Conservation (phyloP, 352 stramenopile species). For the Phytopythium delawarense region DNA sequence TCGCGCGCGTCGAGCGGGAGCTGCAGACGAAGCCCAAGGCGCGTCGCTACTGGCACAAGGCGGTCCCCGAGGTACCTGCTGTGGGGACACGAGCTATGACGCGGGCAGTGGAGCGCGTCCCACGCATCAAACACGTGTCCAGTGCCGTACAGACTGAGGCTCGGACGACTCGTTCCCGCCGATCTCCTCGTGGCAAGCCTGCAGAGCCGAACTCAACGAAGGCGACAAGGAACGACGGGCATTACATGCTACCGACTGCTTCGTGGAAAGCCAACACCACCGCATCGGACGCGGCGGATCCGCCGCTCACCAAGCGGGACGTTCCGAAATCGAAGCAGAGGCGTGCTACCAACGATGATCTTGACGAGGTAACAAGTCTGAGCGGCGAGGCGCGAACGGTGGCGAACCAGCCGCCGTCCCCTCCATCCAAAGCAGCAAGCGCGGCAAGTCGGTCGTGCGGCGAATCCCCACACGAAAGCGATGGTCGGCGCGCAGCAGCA, state of each 20-base stretch:
- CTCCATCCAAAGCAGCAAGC: not conserved
- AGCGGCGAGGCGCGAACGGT: not conserved
- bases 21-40: constrained; percentile 37
- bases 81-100: not conserved
- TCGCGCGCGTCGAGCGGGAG: constrained; percentile 62
- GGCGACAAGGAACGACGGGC: not conserved
- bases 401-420: not conserved
- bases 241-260: constrained; percentile 3
- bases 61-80: constrained; percentile 1
- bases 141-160: constrained; percentile 3
- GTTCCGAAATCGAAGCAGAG: not conserved
- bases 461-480: not conserved
- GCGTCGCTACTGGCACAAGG: constrained; percentile 56
- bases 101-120: not conserved
- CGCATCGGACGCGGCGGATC: not conserved
- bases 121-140: not conserved
- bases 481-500: not conserved
- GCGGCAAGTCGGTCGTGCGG: not conserved
- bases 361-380: not conserved
- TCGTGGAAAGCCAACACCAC: not conserved
- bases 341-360: not conserved
- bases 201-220: not conserved
- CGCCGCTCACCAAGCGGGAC: not conserved
- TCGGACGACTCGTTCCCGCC: too few relatives aligned
- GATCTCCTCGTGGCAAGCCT: not conserved